Evolutionary conservation across 345 rosid species (phyloP).

Genomic region (Corymbia maculata): DNA sequence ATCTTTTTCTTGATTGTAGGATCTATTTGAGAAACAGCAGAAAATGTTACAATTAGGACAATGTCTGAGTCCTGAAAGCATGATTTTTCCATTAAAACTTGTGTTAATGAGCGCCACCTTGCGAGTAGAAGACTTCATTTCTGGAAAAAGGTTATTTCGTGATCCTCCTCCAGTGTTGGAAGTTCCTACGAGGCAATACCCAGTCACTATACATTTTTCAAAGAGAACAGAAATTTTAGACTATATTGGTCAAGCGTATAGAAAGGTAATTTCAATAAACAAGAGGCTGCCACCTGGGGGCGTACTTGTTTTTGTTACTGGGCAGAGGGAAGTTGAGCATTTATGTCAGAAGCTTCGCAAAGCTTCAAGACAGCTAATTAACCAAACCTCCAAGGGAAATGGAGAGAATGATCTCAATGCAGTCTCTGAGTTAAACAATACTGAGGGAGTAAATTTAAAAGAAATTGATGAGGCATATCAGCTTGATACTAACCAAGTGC

Average conservation of each 20-base stretch:
- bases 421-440: constrained; percentile 16
- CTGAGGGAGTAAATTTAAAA: constrained; percentile 47
- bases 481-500: constrained; percentile 13
- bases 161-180: constrained; percentile 65
- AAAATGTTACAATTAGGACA: constrained; percentile 43
- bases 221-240: constrained; percentile 79
- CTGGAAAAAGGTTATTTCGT: constrained; percentile 56
- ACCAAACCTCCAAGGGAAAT: constrained; percentile 11
- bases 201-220: constrained; percentile 69
- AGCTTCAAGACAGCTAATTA: constrained; percentile 43
- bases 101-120: constrained; percentile 93
- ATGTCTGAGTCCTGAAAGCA: constrained; percentile 29
- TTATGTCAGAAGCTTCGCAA: constrained; percentile 55
- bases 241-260: constrained; percentile 82
- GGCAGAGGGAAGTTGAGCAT: constrained; percentile 89
- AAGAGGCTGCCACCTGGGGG: constrained; percentile 85
- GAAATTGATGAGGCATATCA: constrained; percentile 78
- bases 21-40: constrained; percentile 51
- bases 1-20: constrained; percentile 23
- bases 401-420: constrained; percentile 13
- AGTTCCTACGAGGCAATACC: constrained; percentile 79
- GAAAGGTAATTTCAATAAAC: constrained; percentile 81
- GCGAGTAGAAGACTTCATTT: constrained; percentile 70
- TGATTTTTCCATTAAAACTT: constrained; percentile 62
- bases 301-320: constrained; percentile 85